Conservation (phyloP, 2,329 filamentous ascomycete genomes). For the Chaetoscypha palmicola region DNA sequence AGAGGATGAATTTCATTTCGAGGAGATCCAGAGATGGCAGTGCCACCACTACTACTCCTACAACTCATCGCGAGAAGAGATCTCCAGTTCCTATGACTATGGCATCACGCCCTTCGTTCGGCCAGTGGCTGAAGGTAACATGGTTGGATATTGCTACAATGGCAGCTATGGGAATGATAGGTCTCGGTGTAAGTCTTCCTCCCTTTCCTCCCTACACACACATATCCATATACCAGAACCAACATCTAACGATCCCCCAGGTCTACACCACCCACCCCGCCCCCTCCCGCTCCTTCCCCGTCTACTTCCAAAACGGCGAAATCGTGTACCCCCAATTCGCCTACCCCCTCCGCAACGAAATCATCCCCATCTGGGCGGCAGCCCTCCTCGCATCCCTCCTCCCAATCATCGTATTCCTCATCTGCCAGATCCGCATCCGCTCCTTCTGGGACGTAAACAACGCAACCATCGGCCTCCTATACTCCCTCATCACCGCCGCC, state of each 20-base stretch:
- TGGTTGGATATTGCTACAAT: slow-evolving; percentile 64
- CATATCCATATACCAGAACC: slow-evolving; percentile 2
- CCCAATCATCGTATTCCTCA: slow-evolving; percentile 57
- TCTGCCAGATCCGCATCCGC: slow-evolving; percentile 60
- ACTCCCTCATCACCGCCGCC: slow-evolving; percentile 62
- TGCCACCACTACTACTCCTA: not conserved
- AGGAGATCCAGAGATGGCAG: not conserved
- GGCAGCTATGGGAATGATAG: slow-evolving; percentile 56
- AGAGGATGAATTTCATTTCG: too few relatives aligned
- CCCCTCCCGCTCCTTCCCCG: slow-evolving; percentile 61
- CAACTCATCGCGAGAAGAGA: slow-evolving; percentile 11
- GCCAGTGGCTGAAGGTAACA: slow-evolving; percentile 62
- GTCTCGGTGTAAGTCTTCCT: slow-evolving; percentile 50
- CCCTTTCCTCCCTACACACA: not conserved
- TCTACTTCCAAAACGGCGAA: slow-evolving; percentile 59
- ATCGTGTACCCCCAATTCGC: slow-evolving; percentile 65
- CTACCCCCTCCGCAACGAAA: slow-evolving; percentile 63
- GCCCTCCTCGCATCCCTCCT: slow-evolving; percentile 58
- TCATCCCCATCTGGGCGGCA: slow-evolving; percentile 64
- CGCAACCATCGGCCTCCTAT: slow-evolving; percentile 60
- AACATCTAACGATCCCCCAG: slow-evolving; percentile 30
- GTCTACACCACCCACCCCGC: slow-evolving; percentile 59
- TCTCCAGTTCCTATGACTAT: slow-evolving; percentile 32
- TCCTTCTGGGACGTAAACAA: slow-evolving; percentile 69
- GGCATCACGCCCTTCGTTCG: slow-evolving; percentile 51